Evolutionary conservation across 306 rosid genomes (phyloP).

Genomic region (Cucurbita argyrosperma): DNA sequence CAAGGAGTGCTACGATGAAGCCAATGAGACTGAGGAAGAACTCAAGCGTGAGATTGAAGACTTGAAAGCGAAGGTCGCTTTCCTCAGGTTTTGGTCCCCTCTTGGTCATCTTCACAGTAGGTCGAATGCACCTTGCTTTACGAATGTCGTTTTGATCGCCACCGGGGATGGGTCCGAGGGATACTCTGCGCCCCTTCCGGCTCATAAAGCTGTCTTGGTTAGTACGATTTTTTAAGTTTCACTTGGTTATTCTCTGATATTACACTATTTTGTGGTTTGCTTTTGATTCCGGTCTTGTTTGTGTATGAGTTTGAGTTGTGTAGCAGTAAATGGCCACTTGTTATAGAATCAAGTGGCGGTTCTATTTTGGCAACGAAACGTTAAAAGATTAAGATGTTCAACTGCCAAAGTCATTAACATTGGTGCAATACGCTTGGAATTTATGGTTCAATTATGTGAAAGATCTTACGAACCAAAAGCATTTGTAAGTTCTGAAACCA

Average conservation of each 20-base stretch:
- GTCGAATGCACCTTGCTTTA: conserved; percentile 12
- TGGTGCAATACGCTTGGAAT: background rate
- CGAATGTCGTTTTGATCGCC: conserved; percentile 50
- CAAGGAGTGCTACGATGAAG: conserved; percentile 71
- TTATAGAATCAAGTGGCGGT: background rate
- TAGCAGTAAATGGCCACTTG: background rate
- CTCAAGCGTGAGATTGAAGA: conserved; percentile 68
- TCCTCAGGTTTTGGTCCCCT: conserved; percentile 38
- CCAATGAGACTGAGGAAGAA: conserved; percentile 63
- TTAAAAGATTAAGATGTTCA: background rate
- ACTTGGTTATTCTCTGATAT: background rate
- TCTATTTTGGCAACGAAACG: background rate
- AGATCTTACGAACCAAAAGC: background rate
- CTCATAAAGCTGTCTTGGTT: conserved; percentile 75
- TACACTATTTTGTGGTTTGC: background rate
- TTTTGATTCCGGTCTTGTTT: background rate
- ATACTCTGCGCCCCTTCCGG: conserved; percentile 31
- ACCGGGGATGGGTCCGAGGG: conserved; percentile 13
- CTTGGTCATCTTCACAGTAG: conserved; percentile 10
- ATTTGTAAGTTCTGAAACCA: background rate
- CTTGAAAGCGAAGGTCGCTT: conserved; percentile 47
- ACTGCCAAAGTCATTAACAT: background rate
- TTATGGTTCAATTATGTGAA: background rate
- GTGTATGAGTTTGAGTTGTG: background rate
- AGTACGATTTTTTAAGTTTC: conserved; percentile 8